Evolutionary conservation across 2,329 filamentous ascomycete species (phyloP).

Genomic region (Paecilomyces sp.): DNA sequence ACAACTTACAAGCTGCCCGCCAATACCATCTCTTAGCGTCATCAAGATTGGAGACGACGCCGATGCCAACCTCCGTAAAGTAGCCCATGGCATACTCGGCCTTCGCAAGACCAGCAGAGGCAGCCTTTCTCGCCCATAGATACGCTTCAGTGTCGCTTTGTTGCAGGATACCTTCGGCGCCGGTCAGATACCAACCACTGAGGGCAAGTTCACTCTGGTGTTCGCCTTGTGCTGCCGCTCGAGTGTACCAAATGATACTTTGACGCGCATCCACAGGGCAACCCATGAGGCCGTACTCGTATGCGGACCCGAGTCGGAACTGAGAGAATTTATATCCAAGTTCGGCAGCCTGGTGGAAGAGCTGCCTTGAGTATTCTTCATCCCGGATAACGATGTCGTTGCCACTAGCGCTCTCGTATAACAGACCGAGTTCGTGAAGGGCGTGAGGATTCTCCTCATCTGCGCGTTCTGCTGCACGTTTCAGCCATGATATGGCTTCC

Average conservation of each 20-base stretch:
- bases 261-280: conserved; percentile 74
- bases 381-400: conserved; percentile 74
- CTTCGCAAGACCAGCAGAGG: conserved; percentile 78
- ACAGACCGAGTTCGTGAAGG: conserved; percentile 71
- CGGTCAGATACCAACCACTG: conserved; percentile 92
- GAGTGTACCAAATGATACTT: conserved; percentile 91
- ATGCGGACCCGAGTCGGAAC: conserved; percentile 78
- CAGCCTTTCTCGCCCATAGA: conserved; percentile 92
- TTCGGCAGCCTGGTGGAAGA: conserved; percentile 80
- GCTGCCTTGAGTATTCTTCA: conserved; percentile 68
- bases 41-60: conserved; percentile 75
- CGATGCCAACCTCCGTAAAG: conserved; percentile 92
- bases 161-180: conserved; percentile 75
- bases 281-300: conserved; percentile 80
- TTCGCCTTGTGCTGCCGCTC: conserved; percentile 84
- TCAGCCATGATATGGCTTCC: conserved; percentile 87
- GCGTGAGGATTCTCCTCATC: conserved; percentile 90
- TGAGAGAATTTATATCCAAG: conserved; percentile 94
- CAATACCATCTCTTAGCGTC: conserved; percentile 99
- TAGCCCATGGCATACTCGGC: conserved; percentile 98
- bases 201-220: conserved; percentile 84
- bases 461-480: conserved; percentile 81
- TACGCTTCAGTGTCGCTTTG: conserved; percentile 96
- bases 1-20: conserved; percentile 79
- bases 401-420: conserved; percentile 50